Conservation (phyloP, 768 basidiomycete genomes). For the Lyophyllum atratum region DNA sequence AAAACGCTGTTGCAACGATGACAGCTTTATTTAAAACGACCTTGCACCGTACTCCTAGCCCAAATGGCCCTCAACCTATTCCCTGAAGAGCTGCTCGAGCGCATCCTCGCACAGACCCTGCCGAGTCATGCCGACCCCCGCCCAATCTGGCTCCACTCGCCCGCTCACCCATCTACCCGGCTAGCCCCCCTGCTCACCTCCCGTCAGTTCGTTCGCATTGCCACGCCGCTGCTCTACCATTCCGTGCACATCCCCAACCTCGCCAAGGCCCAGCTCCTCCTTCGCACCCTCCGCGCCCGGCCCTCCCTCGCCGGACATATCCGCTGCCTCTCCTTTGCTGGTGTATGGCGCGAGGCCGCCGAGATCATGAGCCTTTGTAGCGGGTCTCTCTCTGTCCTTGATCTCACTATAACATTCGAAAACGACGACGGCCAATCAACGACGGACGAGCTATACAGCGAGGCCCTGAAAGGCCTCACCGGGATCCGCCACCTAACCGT, state of each 20-base stretch:
- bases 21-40: background rate
- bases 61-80: conserved; percentile 12
- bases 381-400: conserved; percentile 28
- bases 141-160: conserved; percentile 7
- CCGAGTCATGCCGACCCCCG: background rate
- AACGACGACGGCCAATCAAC: conserved; percentile 8
- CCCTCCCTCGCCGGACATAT: conserved; percentile 42
- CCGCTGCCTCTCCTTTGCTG: conserved; percentile 41
- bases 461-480: conserved; percentile 37
- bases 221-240: conserved; percentile 58
- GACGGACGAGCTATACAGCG: conserved; percentile 38
- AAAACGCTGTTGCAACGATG: background rate
- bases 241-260: conserved; percentile 45
- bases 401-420: conserved; percentile 37
- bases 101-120: conserved; percentile 35
- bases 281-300: conserved; percentile 35
- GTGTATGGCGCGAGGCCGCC: conserved; percentile 41
- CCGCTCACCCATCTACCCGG: conserved; percentile 28
- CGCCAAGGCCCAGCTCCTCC: conserved; percentile 40
- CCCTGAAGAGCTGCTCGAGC: conserved; percentile 43
- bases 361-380: conserved; percentile 34
- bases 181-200: conserved; percentile 53
- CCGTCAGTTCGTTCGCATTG: conserved; percentile 54
- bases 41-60: background rate
- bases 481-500: conserved; percentile 49